Evolutionary conservation across 2,329 filamentous ascomycete genomes (phyloP).

Genomic region (Xylariaceae sp.): DNA sequence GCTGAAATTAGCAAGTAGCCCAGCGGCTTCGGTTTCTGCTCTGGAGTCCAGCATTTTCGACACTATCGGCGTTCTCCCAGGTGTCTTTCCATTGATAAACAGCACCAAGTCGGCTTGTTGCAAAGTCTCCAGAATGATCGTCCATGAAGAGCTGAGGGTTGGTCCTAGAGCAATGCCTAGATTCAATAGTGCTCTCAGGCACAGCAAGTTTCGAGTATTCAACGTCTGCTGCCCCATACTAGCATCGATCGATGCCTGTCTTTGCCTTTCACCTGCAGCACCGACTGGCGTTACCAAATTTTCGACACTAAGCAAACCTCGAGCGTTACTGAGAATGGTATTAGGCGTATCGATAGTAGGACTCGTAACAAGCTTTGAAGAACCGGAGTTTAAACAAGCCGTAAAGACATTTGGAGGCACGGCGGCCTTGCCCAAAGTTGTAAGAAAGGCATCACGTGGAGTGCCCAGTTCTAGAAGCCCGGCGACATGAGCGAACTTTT

Average conservation of each 20-base stretch:
- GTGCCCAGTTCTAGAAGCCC: constrained; percentile 80
- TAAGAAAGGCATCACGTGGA: constrained; percentile 89
- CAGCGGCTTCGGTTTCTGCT: constrained; percentile 48
- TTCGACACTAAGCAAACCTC: constrained; percentile 70
- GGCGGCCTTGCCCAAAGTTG: constrained; percentile 87
- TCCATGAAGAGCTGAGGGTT: constrained; percentile 80
- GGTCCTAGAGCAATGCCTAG: constrained; percentile 91
- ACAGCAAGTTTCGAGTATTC: constrained; percentile 86
- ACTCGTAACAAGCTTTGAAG: constrained; percentile 41
- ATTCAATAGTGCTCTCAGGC: constrained; percentile 86
- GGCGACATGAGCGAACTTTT: constrained; percentile 92
- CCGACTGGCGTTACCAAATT: constrained; percentile 59
- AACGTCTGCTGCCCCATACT: constrained; percentile 48
- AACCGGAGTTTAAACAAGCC: constrained; percentile 51
- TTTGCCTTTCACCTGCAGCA: constrained; percentile 53
- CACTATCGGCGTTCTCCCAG: constrained; percentile 48
- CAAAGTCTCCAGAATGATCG: constrained; percentile 84
- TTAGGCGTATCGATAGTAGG: constrained; percentile 48
- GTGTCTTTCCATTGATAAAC: constrained; percentile 56
- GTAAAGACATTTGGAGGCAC: constrained; percentile 76
- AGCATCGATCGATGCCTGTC: constrained; percentile 57
- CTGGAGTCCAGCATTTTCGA: constrained; percentile 44
- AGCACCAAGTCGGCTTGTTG: constrained; percentile 91
- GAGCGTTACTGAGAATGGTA: constrained; percentile 66
- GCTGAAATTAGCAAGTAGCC: constrained; percentile 63